phyloP scores from a whole-genome alignment of 768 basidiomycete genomes.

The Xerocomellus intermedius region DNA sequence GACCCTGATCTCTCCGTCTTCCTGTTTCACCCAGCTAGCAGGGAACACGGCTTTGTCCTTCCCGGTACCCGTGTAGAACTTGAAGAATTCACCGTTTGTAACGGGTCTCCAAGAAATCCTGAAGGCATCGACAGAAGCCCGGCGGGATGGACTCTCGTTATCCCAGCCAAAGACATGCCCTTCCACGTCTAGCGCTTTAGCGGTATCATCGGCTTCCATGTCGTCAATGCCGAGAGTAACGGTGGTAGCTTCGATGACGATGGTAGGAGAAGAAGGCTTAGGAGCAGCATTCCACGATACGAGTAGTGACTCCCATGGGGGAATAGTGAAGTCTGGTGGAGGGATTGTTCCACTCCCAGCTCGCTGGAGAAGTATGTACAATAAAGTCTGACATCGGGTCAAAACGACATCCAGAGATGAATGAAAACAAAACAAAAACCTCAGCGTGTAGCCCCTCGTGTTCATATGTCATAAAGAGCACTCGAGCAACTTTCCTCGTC shows the following conservation, averaged over 20 bases:
- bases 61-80: slow-evolving; percentile 52
- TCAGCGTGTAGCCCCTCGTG: slow-evolving; percentile 91
- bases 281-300: slow-evolving; percentile 47
- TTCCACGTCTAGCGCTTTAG: slow-evolving; percentile 37
- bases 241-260: slow-evolving; percentile 56
- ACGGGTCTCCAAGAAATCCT: slow-evolving; percentile 82
- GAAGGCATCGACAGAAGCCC: slow-evolving; percentile 64
- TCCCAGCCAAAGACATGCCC: slow-evolving; percentile 91
- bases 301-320: slow-evolving; percentile 64
- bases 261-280: slow-evolving; percentile 40
- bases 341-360: slow-evolving; percentile 76
- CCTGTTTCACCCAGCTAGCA: slow-evolving; percentile 24
- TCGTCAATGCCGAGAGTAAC: slow-evolving; percentile 84
- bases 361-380: slow-evolving; percentile 92
- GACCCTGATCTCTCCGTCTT: slow-evolving; percentile 43
- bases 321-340: slow-evolving; percentile 70
- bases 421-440: slow-evolving; percentile 31
- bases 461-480: slow-evolving; percentile 88
- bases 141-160: slow-evolving; percentile 76
- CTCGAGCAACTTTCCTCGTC: slow-evolving; percentile 68
- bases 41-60: slow-evolving; percentile 40
- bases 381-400: slow-evolving; percentile 54
- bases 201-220: slow-evolving; percentile 62
- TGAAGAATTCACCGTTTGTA: slow-evolving; percentile 83
- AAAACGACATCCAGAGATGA: background rate